Evolutionary conservation across 192 early-diverging fungal genomes (phyloP).

Genomic region (Coemansia guatemalensis): DNA sequence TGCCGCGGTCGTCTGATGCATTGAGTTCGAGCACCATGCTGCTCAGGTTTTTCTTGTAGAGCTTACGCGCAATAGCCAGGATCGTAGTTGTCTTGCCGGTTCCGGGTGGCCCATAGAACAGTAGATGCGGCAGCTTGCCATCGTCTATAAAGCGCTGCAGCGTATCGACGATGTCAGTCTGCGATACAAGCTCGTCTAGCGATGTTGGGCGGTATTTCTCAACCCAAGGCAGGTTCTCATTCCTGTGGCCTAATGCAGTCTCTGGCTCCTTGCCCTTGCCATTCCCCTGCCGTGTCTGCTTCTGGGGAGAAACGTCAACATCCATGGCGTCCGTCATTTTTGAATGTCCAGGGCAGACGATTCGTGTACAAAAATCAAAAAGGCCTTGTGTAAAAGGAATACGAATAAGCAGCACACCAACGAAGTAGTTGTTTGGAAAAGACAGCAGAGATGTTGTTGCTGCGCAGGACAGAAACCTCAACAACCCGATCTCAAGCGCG

Average conservation of each 20-base stretch:
- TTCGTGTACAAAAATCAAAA: background rate
- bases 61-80: slow-evolving; percentile 84
- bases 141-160: slow-evolving; percentile 91
- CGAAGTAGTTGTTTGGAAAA: background rate
- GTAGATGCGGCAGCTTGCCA: slow-evolving; percentile 88
- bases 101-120: slow-evolving; percentile 98
- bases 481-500: background rate
- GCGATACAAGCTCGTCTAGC: slow-evolving; percentile 94
- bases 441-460: slow-evolving; percentile 1
- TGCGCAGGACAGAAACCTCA: background rate
- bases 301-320: slow-evolving; percentile 26
- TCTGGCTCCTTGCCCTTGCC: slow-evolving; percentile 51
- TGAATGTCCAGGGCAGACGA: background rate
- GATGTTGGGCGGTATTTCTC: slow-evolving; percentile 92
- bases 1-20: slow-evolving; percentile 97
- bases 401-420: background rate
- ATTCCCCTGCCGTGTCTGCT: background rate
- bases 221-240: slow-evolving; percentile 66
- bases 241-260: background rate
- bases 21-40: slow-evolving; percentile 97
- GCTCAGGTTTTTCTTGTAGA: slow-evolving; percentile 81
- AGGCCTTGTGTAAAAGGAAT: background rate
- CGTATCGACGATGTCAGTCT: slow-evolving; percentile 87
- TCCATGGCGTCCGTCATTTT: slow-evolving; percentile 51
- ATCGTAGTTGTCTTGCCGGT: slow-evolving; percentile 98